phyloP scores from a whole-genome alignment of 148 eudicot genomes.

The Amaranthus hypochondriacus region DNA sequence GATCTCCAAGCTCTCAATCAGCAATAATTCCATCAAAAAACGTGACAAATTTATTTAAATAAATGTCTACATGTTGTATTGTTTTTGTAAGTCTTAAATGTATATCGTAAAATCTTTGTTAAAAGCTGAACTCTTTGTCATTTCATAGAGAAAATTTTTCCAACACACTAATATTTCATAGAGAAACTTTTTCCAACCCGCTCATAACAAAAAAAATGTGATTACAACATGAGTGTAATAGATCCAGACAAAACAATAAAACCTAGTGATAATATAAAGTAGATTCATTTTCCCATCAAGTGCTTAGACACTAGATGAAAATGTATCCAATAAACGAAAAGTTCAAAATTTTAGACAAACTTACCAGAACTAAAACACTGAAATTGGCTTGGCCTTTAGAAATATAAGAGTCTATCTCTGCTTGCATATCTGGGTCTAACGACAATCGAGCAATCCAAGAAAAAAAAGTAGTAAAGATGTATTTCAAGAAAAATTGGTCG shows the following conservation, averaged over 20 bases:
- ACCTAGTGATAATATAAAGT: neutral
- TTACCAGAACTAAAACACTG: slow-evolving; percentile 60
- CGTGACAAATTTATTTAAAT: too few species aligned
- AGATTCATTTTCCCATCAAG: neutral
- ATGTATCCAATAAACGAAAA: neutral
- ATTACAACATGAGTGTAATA: neutral
- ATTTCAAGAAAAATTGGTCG: neutral
- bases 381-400: slow-evolving; percentile 69
- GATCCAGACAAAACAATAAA: neutral
- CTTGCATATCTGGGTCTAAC: slow-evolving; percentile 87
- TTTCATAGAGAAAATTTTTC: neutral
- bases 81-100: too few species aligned
- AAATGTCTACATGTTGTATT: too few species aligned
- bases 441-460: slow-evolving; percentile 13
- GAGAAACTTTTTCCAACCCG: neutral
- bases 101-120: too few species aligned
- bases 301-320: neutral
- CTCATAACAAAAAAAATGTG: neutral
- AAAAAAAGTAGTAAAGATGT: neutral
- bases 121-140: too few species aligned
- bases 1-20: too few species aligned
- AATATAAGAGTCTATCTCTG: slow-evolving; percentile 60
- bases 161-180: neutral
- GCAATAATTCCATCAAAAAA: too few species aligned
- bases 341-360: slow-evolving; percentile 18